Evolutionary conservation across 2,329 filamentous ascomycete species (phyloP), one percentile per base, ranked within the genome.

Genomic region (Ceratocystis lukuohia): DNA sequence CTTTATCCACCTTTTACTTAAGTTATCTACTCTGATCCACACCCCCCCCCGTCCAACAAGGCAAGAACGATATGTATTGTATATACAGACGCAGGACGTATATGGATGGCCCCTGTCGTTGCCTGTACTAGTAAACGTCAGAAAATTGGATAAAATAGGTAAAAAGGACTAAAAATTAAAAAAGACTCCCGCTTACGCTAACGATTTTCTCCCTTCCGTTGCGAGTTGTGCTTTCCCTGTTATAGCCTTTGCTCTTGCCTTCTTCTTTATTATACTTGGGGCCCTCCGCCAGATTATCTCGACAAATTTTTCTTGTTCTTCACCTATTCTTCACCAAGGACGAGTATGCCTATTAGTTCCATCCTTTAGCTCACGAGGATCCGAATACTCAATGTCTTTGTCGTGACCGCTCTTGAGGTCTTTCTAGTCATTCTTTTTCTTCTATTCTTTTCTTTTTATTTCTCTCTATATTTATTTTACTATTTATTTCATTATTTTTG

Each of bases 341-440:
- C 56, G 56, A 59, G 56, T 59, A 59, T 59, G 56, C 56, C 56
- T 33, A 33, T 59, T 25, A 30, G 15, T 37, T 8, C 56, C 28
- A 59, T 59, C 56, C 56, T 59, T 37, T 59, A 59, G 28, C 56
- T 30, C 12, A 30, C 56, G 56, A 59, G 56, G 56, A 59, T 59
- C 56, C 25, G 28, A 37, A 59, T 59, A 59, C 56, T 59, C 56
- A 57, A 57, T 57, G 53, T 59, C 56, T 37, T 59, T 59, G 56
- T 37, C 28, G 17, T 59, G 56, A 59, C 56, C 15, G 28, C 17
- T 25, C 15, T 59, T 37, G 30, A 33, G 56, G 56, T 59, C 56
- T 37, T 59, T 17, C 33, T 53, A 41, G 56, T n/a, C 56, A 4
- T 37, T 59, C 56, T n/a, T 48, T 48, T 63, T 50, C 17, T 63